Conservation (phyloP, 768 basidiomycete species). For the Agaricus blazei region DNA sequence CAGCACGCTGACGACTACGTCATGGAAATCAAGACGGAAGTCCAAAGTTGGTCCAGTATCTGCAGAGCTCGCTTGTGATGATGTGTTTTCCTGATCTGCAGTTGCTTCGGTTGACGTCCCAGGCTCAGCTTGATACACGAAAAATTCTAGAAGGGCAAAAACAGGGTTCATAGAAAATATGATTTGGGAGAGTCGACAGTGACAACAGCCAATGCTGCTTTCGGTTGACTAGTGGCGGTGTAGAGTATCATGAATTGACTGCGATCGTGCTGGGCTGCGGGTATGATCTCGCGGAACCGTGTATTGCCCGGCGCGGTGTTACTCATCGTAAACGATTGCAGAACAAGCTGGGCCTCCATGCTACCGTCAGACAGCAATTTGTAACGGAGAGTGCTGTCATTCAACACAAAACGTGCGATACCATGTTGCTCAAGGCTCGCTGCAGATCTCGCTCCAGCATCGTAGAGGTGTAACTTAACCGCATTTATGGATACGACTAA, state of each 20-base stretch:
- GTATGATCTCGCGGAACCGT: constrained; percentile 92
- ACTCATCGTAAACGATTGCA: constrained; percentile 89
- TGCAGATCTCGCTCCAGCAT: constrained; percentile 51
- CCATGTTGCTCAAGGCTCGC: constrained; percentile 67
- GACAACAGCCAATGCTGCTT: constrained; percentile 68
- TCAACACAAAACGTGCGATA: constrained; percentile 81
- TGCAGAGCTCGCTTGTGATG: background rate
- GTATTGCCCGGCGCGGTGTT: constrained; percentile 81
- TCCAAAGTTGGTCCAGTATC: constrained; percentile 28
- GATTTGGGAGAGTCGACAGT: constrained; percentile 87
- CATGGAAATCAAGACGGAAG: constrained; percentile 85
- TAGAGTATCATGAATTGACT: constrained; percentile 95
- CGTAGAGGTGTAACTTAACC: constrained; percentile 86
- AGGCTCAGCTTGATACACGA: constrained; percentile 38
- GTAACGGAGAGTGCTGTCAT: constrained; percentile 70
- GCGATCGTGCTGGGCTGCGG: constrained; percentile 79
- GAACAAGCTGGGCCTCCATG: constrained; percentile 79
- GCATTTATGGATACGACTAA: constrained; percentile 64
- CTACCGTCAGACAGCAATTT: constrained; percentile 81
- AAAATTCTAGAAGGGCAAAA: constrained; percentile 84
- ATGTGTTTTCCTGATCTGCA: background rate
- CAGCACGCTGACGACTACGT: constrained; percentile 83
- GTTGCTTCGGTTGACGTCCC: background rate
- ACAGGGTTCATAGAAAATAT: constrained; percentile 92
- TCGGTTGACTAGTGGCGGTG: constrained; percentile 55